A percentile compares a stretch with the other conserved stretches of the same genome.
phyloP scores from a whole-genome alignment of 2,329 filamentous ascomycete species.

The Penicillium sp. region DNA sequence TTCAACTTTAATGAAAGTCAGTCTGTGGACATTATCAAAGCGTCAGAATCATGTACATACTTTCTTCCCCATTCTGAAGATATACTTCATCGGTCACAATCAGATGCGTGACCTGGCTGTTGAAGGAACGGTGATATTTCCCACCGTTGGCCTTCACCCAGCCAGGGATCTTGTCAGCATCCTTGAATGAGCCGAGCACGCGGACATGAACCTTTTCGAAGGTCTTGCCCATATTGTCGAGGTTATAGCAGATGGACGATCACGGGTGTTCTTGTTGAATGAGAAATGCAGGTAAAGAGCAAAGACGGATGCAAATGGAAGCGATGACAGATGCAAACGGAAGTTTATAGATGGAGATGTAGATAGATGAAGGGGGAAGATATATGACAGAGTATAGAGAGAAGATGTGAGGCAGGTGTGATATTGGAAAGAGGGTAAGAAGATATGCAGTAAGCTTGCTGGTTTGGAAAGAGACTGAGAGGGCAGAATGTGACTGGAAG shows the following conservation, averaged over 20 bases:
- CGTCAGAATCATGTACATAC: constrained; percentile 22
- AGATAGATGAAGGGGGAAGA: not conserved
- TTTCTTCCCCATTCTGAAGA: constrained; percentile 44
- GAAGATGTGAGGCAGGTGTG: not conserved
- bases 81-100: constrained; percentile 62
- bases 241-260: not conserved
- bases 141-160: constrained; percentile 66
- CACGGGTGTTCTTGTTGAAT: too few species aligned
- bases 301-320: not conserved
- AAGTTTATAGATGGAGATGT: not conserved
- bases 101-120: constrained; percentile 63
- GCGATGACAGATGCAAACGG: not conserved
- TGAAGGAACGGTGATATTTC: constrained; percentile 50
- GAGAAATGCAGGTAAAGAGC: not conserved
- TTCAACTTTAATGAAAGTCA: constrained; percentile 33
- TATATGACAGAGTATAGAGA: not conserved
- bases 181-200: constrained; percentile 55
- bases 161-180: constrained; percentile 53
- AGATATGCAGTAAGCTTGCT: not conserved
- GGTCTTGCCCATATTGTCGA: constrained; percentile 34
- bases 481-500: not conserved
- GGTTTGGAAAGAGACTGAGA: too few species aligned
- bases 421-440: not conserved
- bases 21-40: constrained; percentile 5
- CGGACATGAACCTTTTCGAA: constrained; percentile 56